phyloP scores from a whole-genome alignment of 192 early-diverging fungal genomes.

The Nowakowskiella sp. region DNA sequence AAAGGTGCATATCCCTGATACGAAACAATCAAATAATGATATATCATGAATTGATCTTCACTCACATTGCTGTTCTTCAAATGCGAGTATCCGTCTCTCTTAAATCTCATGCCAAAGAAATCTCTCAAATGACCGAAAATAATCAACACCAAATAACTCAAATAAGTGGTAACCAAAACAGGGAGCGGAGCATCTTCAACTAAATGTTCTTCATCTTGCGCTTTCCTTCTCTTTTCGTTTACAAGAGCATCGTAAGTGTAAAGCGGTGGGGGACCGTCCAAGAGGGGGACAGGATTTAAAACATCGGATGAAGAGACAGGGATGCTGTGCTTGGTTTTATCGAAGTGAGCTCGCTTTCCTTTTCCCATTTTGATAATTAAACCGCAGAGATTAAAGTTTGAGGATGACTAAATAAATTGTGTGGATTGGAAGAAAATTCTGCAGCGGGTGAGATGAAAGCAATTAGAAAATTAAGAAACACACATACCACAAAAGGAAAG shows the following conservation, averaged over 20 bases:
- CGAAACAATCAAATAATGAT: not conserved
- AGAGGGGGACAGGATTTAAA: constrained; percentile 15
- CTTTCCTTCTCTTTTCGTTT: not conserved
- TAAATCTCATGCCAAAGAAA: constrained; percentile 78
- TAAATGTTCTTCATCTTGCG: not conserved
- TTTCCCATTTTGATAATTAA: constrained; percentile 48
- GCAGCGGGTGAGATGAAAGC: too few relatives aligned
- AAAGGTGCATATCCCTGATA: constrained; percentile 81
- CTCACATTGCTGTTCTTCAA: constrained; percentile 35
- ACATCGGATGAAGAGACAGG: constrained; percentile 24
- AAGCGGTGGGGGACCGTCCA: not conserved
- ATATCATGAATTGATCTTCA: not conserved
- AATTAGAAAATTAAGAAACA: too few relatives aligned
- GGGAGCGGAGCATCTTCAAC: constrained; percentile 68
- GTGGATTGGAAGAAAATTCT: too few relatives aligned
- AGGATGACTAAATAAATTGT: too few relatives aligned
- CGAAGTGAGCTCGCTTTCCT: constrained; percentile 37
- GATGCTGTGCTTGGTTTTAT: constrained; percentile 1
- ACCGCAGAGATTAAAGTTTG: too few relatives aligned
- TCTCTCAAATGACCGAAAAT: constrained; percentile 88
- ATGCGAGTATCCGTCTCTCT: constrained; percentile 62
- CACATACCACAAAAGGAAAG: too few relatives aligned
- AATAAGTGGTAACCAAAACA: constrained; percentile 87
- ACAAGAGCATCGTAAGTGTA: constrained; percentile 12
- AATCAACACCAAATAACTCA: constrained; percentile 89